phyloP scores from a whole-genome alignment of 108 stramenopile genomes.

The Cyclotella baltica region DNA sequence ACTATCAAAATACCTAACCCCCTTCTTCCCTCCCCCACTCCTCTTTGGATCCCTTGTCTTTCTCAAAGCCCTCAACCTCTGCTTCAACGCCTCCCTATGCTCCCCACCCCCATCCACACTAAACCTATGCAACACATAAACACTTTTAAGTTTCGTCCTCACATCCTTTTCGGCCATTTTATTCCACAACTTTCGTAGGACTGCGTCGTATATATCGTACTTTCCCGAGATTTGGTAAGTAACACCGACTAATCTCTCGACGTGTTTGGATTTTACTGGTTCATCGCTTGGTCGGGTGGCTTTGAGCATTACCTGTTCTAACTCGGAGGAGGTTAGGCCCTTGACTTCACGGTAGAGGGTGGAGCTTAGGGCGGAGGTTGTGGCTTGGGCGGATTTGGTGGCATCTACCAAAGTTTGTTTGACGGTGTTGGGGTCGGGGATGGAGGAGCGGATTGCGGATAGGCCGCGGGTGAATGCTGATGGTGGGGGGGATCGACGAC shows the following conservation, averaged over 20 bases:
- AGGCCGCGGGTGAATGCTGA: constrained; percentile 82
- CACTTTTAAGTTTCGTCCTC: constrained; percentile 84
- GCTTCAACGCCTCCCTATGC: constrained; percentile 87
- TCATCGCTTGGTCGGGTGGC: constrained; percentile 87
- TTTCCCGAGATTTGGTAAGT: constrained; percentile 91
- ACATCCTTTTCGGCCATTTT: constrained; percentile 93
- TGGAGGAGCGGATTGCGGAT: constrained; percentile 66
- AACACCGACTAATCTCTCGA: constrained; percentile 88
- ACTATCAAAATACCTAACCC: constrained; percentile 80
- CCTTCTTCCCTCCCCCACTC: constrained; percentile 45
- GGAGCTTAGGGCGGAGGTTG: constrained; percentile 69
- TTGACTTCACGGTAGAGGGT: constrained; percentile 89
- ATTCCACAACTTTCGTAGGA: constrained; percentile 88
- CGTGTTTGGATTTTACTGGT: constrained; percentile 91
- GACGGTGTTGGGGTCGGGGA: constrained; percentile 76
- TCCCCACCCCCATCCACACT: constrained; percentile 86
- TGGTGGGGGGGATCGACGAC: constrained; percentile 43
- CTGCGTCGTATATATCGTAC: constrained; percentile 92
- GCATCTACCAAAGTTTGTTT: constrained; percentile 65
- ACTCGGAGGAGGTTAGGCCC: constrained; percentile 83
- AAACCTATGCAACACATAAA: constrained; percentile 91
- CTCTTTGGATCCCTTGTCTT: constrained; percentile 90
- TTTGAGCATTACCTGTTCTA: constrained; percentile 94
- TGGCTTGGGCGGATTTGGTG: constrained; percentile 64
- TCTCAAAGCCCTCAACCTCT: constrained; percentile 84